Percentiles rank a stretch among this genome's conserved stretches.
Evolutionary conservation across 305 asterid genomes (phyloP).

Genomic region (Fraxinus latifolia): DNA sequence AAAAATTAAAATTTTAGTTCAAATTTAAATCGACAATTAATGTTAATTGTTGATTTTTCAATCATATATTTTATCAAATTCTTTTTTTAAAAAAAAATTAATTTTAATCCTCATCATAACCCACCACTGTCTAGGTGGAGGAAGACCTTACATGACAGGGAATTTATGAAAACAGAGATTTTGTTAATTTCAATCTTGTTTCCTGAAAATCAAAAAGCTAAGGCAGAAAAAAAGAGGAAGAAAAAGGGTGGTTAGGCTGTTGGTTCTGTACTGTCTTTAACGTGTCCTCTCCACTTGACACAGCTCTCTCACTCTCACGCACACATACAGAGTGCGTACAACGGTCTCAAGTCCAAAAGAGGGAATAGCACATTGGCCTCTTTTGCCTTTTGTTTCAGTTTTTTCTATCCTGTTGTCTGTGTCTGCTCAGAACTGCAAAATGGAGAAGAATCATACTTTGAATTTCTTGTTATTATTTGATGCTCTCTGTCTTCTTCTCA

Average conservation of each 20-base stretch:
- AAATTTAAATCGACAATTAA: too few species aligned
- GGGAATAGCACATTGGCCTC: constrained; percentile 59
- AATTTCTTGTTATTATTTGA: constrained; percentile 82
- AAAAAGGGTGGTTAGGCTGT: constrained; percentile 42
- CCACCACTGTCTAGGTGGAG: constrained; percentile 31
- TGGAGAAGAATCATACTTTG: constrained; percentile 86
- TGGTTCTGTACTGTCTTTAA: constrained; percentile 88
- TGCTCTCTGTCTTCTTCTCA: constrained; percentile 35
- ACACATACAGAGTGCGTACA: constrained; percentile 19
- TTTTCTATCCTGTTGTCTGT: constrained; percentile 73
- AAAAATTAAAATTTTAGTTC: too few species aligned
- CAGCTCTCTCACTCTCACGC: constrained; percentile 35
- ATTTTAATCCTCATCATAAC: neutral
- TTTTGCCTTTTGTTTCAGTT: constrained; percentile 71
- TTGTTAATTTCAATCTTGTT: neutral
- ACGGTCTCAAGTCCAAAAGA: constrained; percentile 43
- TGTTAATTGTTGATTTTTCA: too few species aligned
- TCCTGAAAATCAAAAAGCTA: constrained; percentile 33
- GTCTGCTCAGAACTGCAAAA: constrained; percentile 73
- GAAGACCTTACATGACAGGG: constrained; percentile 31
- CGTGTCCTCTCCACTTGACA: constrained; percentile 90
- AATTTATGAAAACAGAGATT: neutral
- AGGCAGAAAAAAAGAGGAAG: constrained; percentile 27
- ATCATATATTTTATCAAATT: too few species aligned
- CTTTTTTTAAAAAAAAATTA: neutral